phyloP scores from a whole-genome alignment of 805 yeast species.

The Pichia gijzeniarum region DNA sequence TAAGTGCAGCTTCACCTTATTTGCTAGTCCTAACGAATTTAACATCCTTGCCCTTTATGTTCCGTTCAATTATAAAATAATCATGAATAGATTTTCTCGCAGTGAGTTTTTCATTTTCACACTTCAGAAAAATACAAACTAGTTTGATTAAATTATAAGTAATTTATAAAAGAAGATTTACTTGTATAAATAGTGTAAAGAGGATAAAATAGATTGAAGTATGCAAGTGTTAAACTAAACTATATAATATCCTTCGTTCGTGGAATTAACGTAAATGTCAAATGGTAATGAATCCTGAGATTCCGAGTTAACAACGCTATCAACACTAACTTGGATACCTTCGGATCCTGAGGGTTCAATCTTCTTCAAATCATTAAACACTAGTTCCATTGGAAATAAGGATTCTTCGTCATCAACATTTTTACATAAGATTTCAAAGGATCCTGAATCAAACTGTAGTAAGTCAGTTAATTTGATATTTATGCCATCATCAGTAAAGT shows the following conservation, averaged over 20 bases:
- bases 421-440: constrained; percentile 73
- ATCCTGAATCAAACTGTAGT: constrained; percentile 47
- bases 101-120: not conserved
- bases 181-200: not conserved
- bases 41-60: not conserved
- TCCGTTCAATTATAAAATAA: no score
- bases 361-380: constrained; percentile 41
- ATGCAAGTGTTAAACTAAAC: constrained; percentile 24
- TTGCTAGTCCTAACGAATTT: constrained; percentile 18
- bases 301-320: constrained; percentile 50
- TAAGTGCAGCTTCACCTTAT: constrained; percentile 37
- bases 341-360: constrained; percentile 18
- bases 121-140: no score
- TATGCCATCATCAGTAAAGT: constrained; percentile 62
- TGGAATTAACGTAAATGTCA: constrained; percentile 52
- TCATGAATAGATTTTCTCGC: not conserved
- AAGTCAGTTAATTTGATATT: constrained; percentile 57
- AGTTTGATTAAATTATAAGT: no score
- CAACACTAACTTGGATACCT: constrained; percentile 50
- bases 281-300: constrained; percentile 51
- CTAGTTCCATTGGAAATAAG: constrained; percentile 80
- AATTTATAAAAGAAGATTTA: not conserved
- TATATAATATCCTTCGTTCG: constrained; percentile 54
- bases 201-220: not conserved
- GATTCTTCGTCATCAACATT: constrained; percentile 67